Base-by-base conservation (phyloP, 2,329 filamentous ascomycete genomes). In the Pseudogymnoascus sp. region DNA sequence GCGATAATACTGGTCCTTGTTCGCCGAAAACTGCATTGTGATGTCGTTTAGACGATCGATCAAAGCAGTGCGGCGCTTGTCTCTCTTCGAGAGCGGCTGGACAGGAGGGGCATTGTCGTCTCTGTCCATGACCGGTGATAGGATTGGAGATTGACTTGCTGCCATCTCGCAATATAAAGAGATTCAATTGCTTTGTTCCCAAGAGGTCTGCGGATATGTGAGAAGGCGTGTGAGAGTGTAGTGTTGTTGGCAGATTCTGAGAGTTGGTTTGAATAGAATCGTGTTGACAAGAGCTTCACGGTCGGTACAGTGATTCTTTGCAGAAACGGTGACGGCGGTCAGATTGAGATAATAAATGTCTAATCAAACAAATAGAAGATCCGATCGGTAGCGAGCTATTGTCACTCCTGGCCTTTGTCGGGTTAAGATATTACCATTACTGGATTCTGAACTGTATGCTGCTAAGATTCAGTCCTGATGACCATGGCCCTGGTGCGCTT, bases 1-100 rank as follows among this genome's bases (percentile, higher is more conserved):
- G 65, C 92, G 86, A 74, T 96, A 97, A 69, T 91, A 87, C 65
- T 83, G 80, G 74, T 96, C 91, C 66, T 90, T 84, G 71, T 96
- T 92, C 65, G 87, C 84, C 66, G 86, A 84, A 75, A 96, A 93
- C 67, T 87, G 86, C 61, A 88, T 85, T 61, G 87, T 86, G 75
- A 97, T 86, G 62, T 86, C 83, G 40, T 85, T 82, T 5, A 96
- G 83, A 66, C 89, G 87, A 64, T 96, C 92, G 67, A 87, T 85
- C 64, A 97, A 85, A 70, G 87, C 86, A 70, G 90, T 90, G 65
- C 92, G 87, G 72, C 92, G 87, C 75, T 95, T 94, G 77, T 97
- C 93, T 74, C 91, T 85, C 79, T 97, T 97, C 40, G 90, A 93
- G 27, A 70, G 68, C 52, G 70, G 70, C 27, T 61, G 63, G 29